Percentiles rank a stretch among this genome's conserved stretches.
Evolutionary conservation across 2,329 filamentous ascomycete species (phyloP).

Genomic region (Elsinoe australis): DNA sequence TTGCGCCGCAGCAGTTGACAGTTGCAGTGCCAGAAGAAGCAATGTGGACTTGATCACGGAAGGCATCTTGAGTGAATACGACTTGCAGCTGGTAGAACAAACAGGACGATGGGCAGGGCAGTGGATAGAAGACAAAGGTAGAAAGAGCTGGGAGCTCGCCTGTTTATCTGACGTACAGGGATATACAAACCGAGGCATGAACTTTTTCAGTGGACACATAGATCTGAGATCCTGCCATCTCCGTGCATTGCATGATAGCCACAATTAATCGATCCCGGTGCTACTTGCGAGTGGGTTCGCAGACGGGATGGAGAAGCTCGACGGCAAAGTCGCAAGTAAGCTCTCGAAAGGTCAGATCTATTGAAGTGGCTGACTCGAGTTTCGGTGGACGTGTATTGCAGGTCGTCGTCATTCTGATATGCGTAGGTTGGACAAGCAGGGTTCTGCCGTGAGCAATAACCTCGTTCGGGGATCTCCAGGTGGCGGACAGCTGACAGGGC

Average conservation of each 20-base stretch:
- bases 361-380: conserved; percentile 2
- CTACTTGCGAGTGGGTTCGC: background rate
- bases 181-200: background rate
- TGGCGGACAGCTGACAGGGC: background rate
- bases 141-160: background rate
- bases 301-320: background rate
- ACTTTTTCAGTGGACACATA: background rate
- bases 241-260: background rate
- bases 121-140: background rate
- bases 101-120: background rate
- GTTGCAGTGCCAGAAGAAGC: background rate
- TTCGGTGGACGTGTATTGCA: background rate
- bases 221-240: background rate
- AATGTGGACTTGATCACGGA: background rate
- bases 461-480: too few relatives aligned
- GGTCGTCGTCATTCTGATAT: conserved; percentile 3
- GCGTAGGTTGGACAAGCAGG: background rate
- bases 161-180: conserved; percentile 4
- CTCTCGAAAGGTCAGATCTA: background rate
- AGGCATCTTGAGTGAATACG: background rate
- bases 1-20: background rate
- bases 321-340: background rate
- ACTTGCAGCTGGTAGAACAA: background rate
- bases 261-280: conserved; percentile 1
- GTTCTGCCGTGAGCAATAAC: too few relatives aligned